Base-by-base conservation (phyloP, 805 yeast species). In the Wickerhamomyces rabaulensis region DNA sequence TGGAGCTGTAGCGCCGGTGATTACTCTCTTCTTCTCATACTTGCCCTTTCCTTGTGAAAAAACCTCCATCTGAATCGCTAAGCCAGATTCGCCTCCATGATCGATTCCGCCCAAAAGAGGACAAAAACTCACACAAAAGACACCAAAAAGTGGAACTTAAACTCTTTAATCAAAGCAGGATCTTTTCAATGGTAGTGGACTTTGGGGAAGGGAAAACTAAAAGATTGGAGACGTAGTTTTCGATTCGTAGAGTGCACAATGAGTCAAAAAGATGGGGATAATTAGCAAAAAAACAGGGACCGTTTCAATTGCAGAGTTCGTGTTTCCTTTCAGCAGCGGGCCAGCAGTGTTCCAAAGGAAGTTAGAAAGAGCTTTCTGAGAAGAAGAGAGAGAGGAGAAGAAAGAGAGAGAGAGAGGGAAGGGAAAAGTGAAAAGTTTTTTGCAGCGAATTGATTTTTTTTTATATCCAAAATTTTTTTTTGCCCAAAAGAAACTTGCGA, bases 331-430 rank as follows among this genome's bases (percentile, higher is more conserved):
- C 36, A 33, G 36, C 36, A 33, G 36, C 36, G 16, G 9, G 17
- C 36, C 36, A 33, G 36, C 3, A 36, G 22, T 19, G n/a, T 36
- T 44, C 39, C 51, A 48, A 44, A 43, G 45, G 45, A 48, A 47
- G 45, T 47, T 48, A 42, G 46, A 50, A 57, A 55, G 61, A 54
- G 62, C 57, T 57, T 59, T 57, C 62, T 58, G 63, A 57, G 57
- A 57, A 52, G 44, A 33, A 48, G 49, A 46, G 49, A 47, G 42
- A 48, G 50, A 52, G 50, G 69, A 70, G 71, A 51, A 66, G 51
- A 51, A 48, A 45, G 48, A 46, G 60, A 46, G 51, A 52, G 53
- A 49, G 46, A 46, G 47, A 60, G 57, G 33, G 51, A 52, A 53
- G 57, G 46, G 44, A 58, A 53, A 53, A 52, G 52, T 46, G 52